Evolutionary conservation across 2,329 filamentous ascomycete genomes (phyloP), one percentile per base, ranked within the genome.

Genomic region (Delphinella strobiligena): DNA sequence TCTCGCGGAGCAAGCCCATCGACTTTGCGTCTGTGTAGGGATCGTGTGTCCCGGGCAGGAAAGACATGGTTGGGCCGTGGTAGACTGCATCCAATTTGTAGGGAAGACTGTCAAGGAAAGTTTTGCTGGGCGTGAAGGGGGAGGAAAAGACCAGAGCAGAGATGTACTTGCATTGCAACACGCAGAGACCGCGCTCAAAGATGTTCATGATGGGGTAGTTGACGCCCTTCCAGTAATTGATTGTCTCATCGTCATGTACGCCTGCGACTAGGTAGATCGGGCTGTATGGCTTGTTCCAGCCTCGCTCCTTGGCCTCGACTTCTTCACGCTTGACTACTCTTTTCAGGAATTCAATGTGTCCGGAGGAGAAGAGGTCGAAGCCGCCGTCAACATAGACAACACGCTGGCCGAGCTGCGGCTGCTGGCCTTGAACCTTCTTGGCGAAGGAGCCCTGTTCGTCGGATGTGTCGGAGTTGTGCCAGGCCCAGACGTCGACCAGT

Each of bases 191-290:
- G 31, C 91, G 81, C 68, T 98, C 91, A 54, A 89, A 94, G 42
- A 94, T 88, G 67, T 96, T 98, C 91, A 98, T 98, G 64, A 98
- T 96, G 18, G 91, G 91, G 58, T 95, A 98, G 65, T 98, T 98
- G 52, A 95, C 73, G 27, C 91, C 89, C 64, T 96, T 96, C 82
- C 87, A 93, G 53, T 81, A 70, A 62, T 98, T 98, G 61, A 98
- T 93, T 44, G 93, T 87, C 47, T 82, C 78, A 59, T 98, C 91
- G 53, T 94, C 84, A 61, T 98, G 91, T 17, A 98, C 80, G 36
- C 91, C 91, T 2, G 86, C 88, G 32, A 96, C 76, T n/a, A 98
- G 73, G 57, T 85, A 96, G 5, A 79, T 81, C 0, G 87, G 86
- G 0, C 75, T 70, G 54, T 93, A 93, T 34, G 79, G 67, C 1